These are phyloP conservation scores for Tuber microsphaerosporum DNA, from an alignment of 495 filamentous ascomycete genomes.

Conservation along the genomic window DNA sequence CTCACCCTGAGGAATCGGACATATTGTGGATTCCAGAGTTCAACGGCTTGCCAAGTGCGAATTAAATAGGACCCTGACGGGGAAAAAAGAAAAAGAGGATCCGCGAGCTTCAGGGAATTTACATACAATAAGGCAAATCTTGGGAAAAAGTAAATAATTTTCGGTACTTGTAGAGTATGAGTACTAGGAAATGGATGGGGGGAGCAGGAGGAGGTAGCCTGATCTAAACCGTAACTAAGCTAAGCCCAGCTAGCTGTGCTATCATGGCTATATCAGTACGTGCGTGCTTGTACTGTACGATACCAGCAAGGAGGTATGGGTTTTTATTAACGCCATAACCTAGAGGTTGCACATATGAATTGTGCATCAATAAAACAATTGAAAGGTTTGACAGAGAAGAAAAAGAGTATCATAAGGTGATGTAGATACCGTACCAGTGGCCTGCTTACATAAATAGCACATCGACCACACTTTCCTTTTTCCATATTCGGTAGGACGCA, in stretches of 20 bases:
- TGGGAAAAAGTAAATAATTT: neutral
- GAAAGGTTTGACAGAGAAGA: too few relatives aligned
- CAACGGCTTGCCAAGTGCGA: neutral
- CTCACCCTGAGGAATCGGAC: neutral
- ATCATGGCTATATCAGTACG: neutral
- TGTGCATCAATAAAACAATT: too few relatives aligned
- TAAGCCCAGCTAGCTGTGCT: neutral
- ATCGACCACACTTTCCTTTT: neutral
- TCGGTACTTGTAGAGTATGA: neutral
- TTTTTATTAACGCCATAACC: too few relatives aligned
- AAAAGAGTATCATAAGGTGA: too few relatives aligned
- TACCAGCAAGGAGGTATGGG: too few relatives aligned
- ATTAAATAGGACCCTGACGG: neutral
- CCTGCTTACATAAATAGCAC: neutral
- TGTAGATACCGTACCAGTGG: too few relatives aligned
- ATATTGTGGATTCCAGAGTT: neutral
- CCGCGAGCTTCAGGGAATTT: too few relatives aligned
- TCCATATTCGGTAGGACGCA: neutral
- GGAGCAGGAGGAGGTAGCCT: neutral
- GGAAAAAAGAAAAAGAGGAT: too few relatives aligned
- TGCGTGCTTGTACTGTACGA: too few relatives aligned
- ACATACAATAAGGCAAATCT: too few relatives aligned
- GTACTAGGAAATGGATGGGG: neutral
- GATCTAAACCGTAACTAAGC: neutral
- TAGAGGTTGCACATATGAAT: too few relatives aligned